Evolutionary conservation across 2,329 filamentous ascomycete genomes (phyloP).

Genomic region (Cytospora leucostoma): DNA sequence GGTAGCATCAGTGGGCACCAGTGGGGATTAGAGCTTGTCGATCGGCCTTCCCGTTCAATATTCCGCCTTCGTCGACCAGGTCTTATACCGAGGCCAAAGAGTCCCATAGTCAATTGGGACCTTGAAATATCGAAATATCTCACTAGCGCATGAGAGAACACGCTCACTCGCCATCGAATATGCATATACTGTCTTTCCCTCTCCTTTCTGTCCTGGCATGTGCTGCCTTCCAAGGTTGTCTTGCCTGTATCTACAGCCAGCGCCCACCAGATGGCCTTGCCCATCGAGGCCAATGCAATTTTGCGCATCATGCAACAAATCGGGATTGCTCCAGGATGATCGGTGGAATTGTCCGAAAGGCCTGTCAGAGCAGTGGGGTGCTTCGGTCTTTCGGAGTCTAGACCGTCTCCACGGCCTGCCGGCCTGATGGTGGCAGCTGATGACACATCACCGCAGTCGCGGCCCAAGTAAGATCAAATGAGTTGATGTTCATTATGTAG

Average conservation of each 20-base stretch:
- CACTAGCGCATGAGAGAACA: too few relatives aligned
- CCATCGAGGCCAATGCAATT: background rate
- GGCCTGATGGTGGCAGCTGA: background rate
- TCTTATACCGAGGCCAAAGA: background rate
- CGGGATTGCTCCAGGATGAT: background rate
- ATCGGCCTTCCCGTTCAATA: background rate
- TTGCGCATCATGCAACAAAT: background rate
- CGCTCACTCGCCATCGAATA: background rate
- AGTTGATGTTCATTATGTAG: too few relatives aligned
- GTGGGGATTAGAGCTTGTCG: background rate
- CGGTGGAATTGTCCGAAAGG: background rate
- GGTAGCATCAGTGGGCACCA: background rate
- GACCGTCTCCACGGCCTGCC: background rate
- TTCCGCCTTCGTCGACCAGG: background rate
- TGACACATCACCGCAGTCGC: too few relatives aligned
- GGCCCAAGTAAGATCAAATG: too few relatives aligned
- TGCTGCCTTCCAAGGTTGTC: background rate
- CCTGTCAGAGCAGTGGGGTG: background rate
- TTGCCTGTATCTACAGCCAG: too few relatives aligned
- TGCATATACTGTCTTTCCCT: background rate
- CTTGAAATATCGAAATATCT: background rate
- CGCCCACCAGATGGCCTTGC: background rate
- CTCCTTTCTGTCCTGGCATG: background rate
- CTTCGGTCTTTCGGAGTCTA: background rate
- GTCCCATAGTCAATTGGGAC: background rate